A percentile compares a stretch with the other conserved stretches of the same genome.
phyloP scores from a whole-genome alignment of 257 asterid genomes.

The Primulina tabacum region DNA sequence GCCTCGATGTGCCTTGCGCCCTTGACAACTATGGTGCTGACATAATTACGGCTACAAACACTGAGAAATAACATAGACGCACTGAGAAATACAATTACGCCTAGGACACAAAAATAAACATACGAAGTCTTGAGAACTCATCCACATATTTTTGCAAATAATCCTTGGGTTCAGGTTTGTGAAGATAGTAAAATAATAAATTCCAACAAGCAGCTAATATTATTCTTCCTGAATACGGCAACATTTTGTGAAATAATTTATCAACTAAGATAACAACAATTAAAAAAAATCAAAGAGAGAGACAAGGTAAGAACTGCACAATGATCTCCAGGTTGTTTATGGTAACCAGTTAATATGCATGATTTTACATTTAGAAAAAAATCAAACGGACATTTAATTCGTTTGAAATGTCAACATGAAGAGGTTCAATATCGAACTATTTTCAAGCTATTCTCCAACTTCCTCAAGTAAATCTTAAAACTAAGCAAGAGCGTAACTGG shows the following conservation, averaged over 20 bases:
- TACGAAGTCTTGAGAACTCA: neutral
- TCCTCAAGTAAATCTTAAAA: neutral
- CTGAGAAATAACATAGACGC: conserved; percentile 7
- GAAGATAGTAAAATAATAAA: neutral
- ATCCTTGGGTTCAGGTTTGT: neutral
- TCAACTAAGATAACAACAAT: neutral
- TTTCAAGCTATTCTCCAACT: neutral
- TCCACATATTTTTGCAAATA: neutral
- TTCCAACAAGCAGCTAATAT: neutral
- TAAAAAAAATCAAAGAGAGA: neutral
- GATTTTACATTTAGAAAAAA: neutral
- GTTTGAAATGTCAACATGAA: neutral
- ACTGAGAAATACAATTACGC: neutral
- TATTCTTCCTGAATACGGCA: neutral
- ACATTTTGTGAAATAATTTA: no score
- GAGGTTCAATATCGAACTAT: neutral
- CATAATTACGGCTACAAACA: neutral
- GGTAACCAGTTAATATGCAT: neutral
- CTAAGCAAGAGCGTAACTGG: neutral
- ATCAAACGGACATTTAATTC: no score
- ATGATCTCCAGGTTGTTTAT: neutral
- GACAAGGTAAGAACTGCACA: neutral
- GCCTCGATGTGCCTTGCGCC: no score
- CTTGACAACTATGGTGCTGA: no score
- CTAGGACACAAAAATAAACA: no score